phyloP scores from a whole-genome alignment of 441 rosid species.

The Pelargonium myrrhifolium region DNA sequence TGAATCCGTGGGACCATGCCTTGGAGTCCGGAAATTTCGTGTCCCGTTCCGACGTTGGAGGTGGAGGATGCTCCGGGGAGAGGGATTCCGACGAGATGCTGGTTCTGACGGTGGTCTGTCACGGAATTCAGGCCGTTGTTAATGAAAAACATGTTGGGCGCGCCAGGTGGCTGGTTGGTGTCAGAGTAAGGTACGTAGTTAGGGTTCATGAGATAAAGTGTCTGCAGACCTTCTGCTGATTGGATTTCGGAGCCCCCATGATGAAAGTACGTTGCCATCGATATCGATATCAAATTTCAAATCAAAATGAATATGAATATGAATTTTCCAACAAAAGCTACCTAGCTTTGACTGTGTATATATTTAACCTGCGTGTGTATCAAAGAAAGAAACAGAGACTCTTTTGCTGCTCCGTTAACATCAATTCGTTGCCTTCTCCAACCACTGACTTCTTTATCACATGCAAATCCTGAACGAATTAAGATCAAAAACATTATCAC shows the following conservation, averaged over 20 bases:
- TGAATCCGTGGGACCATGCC: too few relatives aligned
- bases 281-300: constrained; percentile 2
- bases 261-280: constrained; percentile 51
- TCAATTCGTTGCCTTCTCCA: too few relatives aligned
- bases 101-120: background rate
- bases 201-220: constrained; percentile 50
- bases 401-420: too few relatives aligned
- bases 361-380: constrained; percentile 1
- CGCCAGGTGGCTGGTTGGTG: constrained; percentile 21
- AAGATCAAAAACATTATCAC: too few relatives aligned
- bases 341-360: background rate
- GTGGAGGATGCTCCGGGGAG: constrained; percentile 20
- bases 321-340: background rate
- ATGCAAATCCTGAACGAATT: too few relatives aligned
- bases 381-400: too few relatives aligned
- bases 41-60: constrained; percentile 18
- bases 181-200: constrained; percentile 37
- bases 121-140: constrained; percentile 17
- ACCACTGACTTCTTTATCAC: too few relatives aligned
- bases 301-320: background rate
- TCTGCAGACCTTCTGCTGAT: constrained; percentile 39
- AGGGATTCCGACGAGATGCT: constrained; percentile 35
- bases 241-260: constrained; percentile 46
- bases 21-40: constrained; percentile 13
- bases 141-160: constrained; percentile 30